Percentiles rank a stretch among this genome's conserved stretches.
These are phyloP conservation scores for Xylaria acuta DNA, from an alignment of 495 filamentous ascomycete species.

Conservation along the genomic window DNA sequence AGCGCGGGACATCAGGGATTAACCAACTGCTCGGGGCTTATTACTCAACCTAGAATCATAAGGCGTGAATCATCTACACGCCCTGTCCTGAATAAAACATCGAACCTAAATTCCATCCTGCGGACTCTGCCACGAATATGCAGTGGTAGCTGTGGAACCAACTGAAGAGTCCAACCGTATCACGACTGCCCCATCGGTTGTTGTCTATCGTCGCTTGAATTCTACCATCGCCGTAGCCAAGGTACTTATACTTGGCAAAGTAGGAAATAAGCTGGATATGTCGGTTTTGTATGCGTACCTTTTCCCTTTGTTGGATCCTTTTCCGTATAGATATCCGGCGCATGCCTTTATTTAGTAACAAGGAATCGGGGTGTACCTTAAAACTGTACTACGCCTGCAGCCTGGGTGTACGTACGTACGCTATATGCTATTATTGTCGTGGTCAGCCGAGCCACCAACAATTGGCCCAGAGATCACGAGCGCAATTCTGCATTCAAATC, in stretches of 20 bases:
- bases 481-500: not conserved
- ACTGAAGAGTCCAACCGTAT: not conserved
- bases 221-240: not conserved
- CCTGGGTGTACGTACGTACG: not conserved
- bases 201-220: not conserved
- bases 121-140: not conserved
- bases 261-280: not conserved
- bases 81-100: not conserved
- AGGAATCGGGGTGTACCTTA: not conserved
- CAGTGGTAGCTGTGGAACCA: not conserved
- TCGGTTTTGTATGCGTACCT: not conserved
- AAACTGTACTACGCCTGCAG: not conserved
- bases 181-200: not conserved
- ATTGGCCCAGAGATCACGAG: not conserved
- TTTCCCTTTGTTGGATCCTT: not conserved
- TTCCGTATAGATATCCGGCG: not conserved
- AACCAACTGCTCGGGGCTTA: slow-evolving; percentile 11
- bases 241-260: not conserved
- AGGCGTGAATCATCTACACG: not conserved
- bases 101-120: not conserved
- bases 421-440: not conserved
- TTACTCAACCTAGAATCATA: slow-evolving; percentile 1
- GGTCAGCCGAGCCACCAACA: slow-evolving; percentile 11
- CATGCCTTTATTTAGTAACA: slow-evolving; percentile 3
- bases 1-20: slow-evolving; percentile 13